Conservation (phyloP, 768 basidiomycete species). For the Mycena alexandri region DNA sequence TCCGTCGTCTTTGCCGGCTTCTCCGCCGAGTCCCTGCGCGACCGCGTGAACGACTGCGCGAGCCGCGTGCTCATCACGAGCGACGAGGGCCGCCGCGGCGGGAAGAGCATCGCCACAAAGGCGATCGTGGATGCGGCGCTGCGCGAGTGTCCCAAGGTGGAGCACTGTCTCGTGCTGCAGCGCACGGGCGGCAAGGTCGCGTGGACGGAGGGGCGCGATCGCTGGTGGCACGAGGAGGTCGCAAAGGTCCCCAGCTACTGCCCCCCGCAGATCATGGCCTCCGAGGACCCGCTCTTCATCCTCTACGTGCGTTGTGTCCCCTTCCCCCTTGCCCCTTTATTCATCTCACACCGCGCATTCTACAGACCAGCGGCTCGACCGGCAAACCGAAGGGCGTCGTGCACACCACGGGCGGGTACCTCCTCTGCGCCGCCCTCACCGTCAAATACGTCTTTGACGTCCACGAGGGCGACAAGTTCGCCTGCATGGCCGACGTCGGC, state of each 20-base stretch:
- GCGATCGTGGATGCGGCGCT: conserved; percentile 94
- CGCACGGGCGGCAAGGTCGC: conserved; percentile 88
- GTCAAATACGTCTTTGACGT: conserved; percentile 99
- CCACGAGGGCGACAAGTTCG: conserved; percentile 95
- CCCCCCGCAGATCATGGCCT: conserved; percentile 86
- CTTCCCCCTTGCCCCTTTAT: neutral
- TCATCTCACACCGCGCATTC: neutral
- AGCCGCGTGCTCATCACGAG: conserved; percentile 94
- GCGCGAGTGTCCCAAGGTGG: conserved; percentile 84
- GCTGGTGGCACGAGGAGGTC: conserved; percentile 97
- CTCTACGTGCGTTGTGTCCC: conserved; percentile 82
- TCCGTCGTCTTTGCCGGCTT: conserved; percentile 99
- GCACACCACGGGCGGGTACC: conserved; percentile 89
- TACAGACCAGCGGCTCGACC: conserved; percentile 91
- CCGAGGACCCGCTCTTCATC: conserved; percentile 99
- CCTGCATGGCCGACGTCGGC: conserved; percentile 98
- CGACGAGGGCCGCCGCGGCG: conserved; percentile 94
- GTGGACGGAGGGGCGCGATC: conserved; percentile 87
- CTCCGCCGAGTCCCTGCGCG: conserved; percentile 93
- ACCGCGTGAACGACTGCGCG: conserved; percentile 91
- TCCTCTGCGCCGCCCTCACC: conserved; percentile 91
- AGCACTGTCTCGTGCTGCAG: conserved; percentile 91
- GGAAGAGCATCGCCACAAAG: conserved; percentile 95
- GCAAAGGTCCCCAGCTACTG: conserved; percentile 89
- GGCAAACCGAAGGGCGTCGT: conserved; percentile 99